Conservation (phyloP, 164 flowering plant species). For the Umbellularia californica region DNA sequence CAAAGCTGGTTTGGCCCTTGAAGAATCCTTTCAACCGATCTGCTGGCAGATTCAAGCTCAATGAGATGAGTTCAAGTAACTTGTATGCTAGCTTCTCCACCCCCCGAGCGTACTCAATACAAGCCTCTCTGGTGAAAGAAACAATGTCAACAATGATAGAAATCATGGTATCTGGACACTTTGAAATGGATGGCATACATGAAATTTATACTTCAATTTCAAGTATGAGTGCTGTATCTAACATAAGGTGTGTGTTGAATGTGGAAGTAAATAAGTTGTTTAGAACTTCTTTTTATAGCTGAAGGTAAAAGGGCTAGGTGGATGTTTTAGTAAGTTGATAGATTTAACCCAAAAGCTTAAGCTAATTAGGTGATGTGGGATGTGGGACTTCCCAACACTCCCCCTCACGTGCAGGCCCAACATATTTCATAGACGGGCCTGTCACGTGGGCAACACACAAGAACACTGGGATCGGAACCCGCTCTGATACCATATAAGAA, state of each 20-base stretch:
- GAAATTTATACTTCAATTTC: neutral
- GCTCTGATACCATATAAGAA: no score
- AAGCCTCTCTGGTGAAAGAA: slow-evolving; percentile 13
- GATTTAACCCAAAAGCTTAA: no score
- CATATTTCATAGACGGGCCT: no score
- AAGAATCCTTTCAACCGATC: slow-evolving; percentile 28
- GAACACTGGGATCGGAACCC: no score
- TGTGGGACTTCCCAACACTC: no score
- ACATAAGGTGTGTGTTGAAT: neutral
- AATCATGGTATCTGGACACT: neutral
- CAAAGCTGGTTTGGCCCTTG: slow-evolving; percentile 29
- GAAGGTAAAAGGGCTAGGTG: no score
- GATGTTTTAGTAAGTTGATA: no score
- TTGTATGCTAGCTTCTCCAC: slow-evolving; percentile 24
- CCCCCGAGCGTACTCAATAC: slow-evolving; percentile 19
- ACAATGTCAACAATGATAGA: neutral
- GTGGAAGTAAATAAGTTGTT: neutral
- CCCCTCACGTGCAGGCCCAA: no score
- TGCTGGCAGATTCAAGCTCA: slow-evolving; percentile 26
- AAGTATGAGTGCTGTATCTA: neutral
- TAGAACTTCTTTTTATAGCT: no score
- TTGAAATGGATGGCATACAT: neutral
- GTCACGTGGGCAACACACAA: no score
- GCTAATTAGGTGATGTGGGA: no score
- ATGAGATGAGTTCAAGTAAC: slow-evolving; percentile 25